These are phyloP conservation scores for Polygonum aviculare DNA, from an alignment of 148 eudicot genomes.

Conservation along the genomic window DNA sequence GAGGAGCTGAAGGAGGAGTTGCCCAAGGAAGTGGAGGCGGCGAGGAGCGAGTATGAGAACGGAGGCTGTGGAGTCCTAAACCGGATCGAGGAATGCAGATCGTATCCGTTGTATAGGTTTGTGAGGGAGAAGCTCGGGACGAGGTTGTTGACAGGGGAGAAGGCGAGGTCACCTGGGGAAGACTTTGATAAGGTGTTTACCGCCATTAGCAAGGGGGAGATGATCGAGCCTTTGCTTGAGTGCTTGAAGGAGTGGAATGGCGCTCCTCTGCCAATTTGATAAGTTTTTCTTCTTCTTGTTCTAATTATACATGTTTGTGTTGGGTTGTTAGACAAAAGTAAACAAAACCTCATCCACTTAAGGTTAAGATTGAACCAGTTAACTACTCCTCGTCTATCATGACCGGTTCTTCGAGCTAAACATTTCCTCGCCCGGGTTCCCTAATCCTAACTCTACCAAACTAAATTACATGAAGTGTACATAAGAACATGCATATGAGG, in stretches of 20 bases:
- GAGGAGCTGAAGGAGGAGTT: conserved; percentile 5
- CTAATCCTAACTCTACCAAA: too few relatives aligned
- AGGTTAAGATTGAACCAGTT: too few relatives aligned
- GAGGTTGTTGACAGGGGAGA: conserved; percentile 12
- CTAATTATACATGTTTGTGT: background rate
- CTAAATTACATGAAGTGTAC: too few relatives aligned
- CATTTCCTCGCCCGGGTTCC: too few relatives aligned
- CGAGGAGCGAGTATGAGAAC: conserved; percentile 8
- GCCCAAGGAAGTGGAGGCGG: conserved; percentile 21
- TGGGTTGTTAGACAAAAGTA: background rate
- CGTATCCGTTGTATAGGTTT: conserved; percentile 15
- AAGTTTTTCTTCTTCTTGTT: background rate
- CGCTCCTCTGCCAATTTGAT: conserved; percentile 11
- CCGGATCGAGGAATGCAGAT: conserved; percentile 23
- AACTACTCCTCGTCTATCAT: too few relatives aligned
- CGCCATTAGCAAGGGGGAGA: conserved; percentile 11
- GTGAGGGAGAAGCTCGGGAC: conserved; percentile 12
- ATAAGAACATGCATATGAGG: too few relatives aligned
- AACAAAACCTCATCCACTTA: background rate
- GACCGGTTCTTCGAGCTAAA: too few relatives aligned
- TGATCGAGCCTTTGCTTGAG: conserved; percentile 13
- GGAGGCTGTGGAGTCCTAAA: conserved; percentile 8
- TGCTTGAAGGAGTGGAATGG: conserved; percentile 14
- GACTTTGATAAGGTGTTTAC: conserved; percentile 13
- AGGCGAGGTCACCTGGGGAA: conserved; percentile 7